Base-by-base conservation (phyloP, 2,329 filamentous ascomycete species). In the Colletotrichum echinochloae region DNA sequence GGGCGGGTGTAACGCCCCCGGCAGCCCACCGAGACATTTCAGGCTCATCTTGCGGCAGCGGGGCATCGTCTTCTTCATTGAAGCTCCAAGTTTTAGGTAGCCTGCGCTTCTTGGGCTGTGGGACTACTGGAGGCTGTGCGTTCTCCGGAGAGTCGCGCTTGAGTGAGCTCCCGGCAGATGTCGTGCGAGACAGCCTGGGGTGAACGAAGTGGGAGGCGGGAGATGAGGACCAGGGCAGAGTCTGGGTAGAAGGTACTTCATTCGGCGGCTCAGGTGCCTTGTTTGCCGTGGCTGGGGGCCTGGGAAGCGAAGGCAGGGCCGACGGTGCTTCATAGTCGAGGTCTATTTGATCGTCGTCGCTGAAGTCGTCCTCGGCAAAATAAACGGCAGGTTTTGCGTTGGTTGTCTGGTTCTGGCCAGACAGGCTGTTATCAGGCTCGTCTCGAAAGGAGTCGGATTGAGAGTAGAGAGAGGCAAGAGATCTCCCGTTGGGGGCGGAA, bases 301-400 rank as follows among this genome's bases (percentile, higher is more conserved):
- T 72, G 18, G 66, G 67, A 28, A 63, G 65, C 18, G 61, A 49
- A 9, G 84, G 84, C 4, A 89, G 84, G 2, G 87, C 83, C 1
- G 83, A 80, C 0, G 90, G 89, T 69, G 89, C 86, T 69, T 92
- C 86, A 61, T 90, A 87, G 72, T 94, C 88, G 26, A 92, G 80
- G 72, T 93, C 92, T 30, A 97, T 84, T 65, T 94, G 88, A 26
- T 91, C 87, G 74, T 97, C 94, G 77, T 95, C 93, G 75, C 94
- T 94, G 74, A 97, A 96, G 77, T 97, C 95, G 75, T 95, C 91
- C 72, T 94, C 92, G 70, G 90, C 88, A 73, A 94, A 92, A 71
- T 87, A 88, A 12, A 92, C 87, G 9, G 74, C 72, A 14, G 78
- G 69, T 48, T 77, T 72, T 35, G 73, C 57, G 60, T 79, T 80